A percentile compares a stretch with the other conserved stretches of the same genome.
These are phyloP conservation scores for Pseudogymnoascus sp. DNA, from an alignment of 2,329 filamentous ascomycete genomes.

Conservation along the genomic window DNA sequence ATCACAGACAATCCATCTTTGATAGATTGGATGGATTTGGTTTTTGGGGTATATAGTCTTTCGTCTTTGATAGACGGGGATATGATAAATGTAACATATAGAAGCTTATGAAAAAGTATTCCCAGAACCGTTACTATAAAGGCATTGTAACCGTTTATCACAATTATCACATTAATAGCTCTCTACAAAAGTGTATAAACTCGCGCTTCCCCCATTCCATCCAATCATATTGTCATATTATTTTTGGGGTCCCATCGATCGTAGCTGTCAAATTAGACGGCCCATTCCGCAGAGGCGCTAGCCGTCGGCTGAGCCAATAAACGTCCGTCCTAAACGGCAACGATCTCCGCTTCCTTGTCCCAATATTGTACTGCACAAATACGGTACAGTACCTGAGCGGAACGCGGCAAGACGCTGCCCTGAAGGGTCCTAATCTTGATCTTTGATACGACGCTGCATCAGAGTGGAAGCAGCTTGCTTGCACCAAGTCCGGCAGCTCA, in stretches of 20 bases:
- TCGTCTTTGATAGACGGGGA: constrained; percentile 1
- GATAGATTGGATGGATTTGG: neutral
- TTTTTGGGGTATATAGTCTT: neutral
- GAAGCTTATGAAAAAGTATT: too few relatives aligned
- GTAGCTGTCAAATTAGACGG: neutral
- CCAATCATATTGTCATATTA: neutral
- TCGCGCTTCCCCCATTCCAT: neutral
- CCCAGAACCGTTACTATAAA: neutral
- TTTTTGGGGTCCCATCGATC: neutral
- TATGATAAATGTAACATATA: neutral
- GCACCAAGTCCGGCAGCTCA: neutral
- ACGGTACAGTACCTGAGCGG: too few relatives aligned
- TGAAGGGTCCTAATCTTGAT: neutral
- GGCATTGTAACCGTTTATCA: neutral
- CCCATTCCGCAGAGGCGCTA: neutral
- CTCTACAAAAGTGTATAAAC: neutral
- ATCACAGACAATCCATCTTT: neutral
- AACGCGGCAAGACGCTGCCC: neutral
- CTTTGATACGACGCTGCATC: neutral
- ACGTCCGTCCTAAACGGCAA: neutral
- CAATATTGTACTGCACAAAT: too few relatives aligned
- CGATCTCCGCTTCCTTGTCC: neutral
- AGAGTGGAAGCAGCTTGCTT: too few relatives aligned
- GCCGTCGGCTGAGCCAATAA: neutral
- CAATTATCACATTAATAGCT: neutral